Base-by-base conservation (phyloP, 495 filamentous ascomycete species). In the Trypethelium eluteriae region DNA sequence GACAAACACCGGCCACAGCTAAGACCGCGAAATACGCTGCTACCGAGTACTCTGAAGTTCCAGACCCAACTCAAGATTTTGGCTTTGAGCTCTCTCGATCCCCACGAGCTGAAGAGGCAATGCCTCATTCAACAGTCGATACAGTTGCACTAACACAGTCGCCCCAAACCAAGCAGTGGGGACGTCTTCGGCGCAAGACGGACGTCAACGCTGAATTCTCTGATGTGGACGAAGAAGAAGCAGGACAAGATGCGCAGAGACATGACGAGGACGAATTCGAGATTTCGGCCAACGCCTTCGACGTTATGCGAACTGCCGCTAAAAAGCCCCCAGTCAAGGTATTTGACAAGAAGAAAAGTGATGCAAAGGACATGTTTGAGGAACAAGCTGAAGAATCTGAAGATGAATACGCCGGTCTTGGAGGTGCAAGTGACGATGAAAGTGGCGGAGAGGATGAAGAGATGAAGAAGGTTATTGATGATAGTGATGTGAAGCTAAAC, bases 361-460 rank as follows among this genome's bases (percentile, higher is more conserved):
- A 92, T 71, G 93, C 92, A 0, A 92, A 86, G 65, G 87, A 87
- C 14, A 91, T 96, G 80, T 80, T 99, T 18, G 84, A 98, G 67
- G 94, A 98, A 68, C 91, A 94, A 71, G 94, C 94, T 47, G 91
- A 94, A 70, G 94, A 99, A 79, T 98, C 95, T 0, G 95, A 98
- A 74, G 94, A 99, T 74, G 94, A 99, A 75, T 99, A 96, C 74
- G 94, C 93, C 39, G 95, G 95, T 2, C 80, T 98, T 49, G 95
- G 95, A 59, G 94, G 94, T 50, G 88, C 83, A 3, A 92, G 91
- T 75, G 92, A 93, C 62, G 95, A 98, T 67, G 91, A 92, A 47
- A 88, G 86, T 62, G 85, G 80, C 34, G 87, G 88, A 46, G 90
- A 91, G 66, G 84, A 88, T 62, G 84, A 84, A 47, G 84, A 88